Evolutionary conservation across 495 filamentous ascomycete genomes (phyloP), one percentile per base, ranked within the genome.

Genomic region (Acidiella bohemica): DNA sequence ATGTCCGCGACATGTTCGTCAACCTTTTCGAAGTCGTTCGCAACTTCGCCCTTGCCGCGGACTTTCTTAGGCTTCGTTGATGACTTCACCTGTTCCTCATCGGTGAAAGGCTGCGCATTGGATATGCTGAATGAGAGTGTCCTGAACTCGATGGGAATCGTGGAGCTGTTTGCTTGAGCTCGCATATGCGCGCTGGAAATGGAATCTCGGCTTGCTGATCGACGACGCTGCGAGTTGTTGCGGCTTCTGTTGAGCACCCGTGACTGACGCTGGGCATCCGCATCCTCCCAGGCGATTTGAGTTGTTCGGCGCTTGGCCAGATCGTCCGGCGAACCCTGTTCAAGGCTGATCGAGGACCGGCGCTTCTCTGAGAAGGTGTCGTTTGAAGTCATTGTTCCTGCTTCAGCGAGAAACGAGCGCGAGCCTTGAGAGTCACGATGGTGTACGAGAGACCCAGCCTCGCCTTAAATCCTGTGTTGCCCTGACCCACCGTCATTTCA

Each of bases 111-210:
- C 44, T 64, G 54, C 4, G 64, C 60, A 32, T 66, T 61, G 8
- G 64, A 62, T 25, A 69, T 56, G 31, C 66, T 63, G 34, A 67
- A 58, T 7, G 63, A 66, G 19, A 70, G 51, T 5, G 62, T 63
- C 13, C 65, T 66, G 38, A 65, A 70, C 32, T 63, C 63, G 36
- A 67, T 66, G 1, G 59, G 65, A 16, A 68, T 37, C 6, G 53
- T 58, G 14, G 53, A 18, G n/a, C 14, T 19, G 27, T 14, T 36
- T 11, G 28, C 14, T 36, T 5, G 16, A 11, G 41, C 44, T 44
- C n/a, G n/a, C n/a, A n/a, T n/a, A 9, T 41, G 44, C 8, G 25
- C 31, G 29, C 41, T 47, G 4, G n/a, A 19, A 11, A 47, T 45
- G 4, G 44, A 47, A 19, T 44, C 44, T 12, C 44, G 26, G 21